Conservation (phyloP, 1,139 yeast genomes). For the Debaryomyces fabryi region DNA sequence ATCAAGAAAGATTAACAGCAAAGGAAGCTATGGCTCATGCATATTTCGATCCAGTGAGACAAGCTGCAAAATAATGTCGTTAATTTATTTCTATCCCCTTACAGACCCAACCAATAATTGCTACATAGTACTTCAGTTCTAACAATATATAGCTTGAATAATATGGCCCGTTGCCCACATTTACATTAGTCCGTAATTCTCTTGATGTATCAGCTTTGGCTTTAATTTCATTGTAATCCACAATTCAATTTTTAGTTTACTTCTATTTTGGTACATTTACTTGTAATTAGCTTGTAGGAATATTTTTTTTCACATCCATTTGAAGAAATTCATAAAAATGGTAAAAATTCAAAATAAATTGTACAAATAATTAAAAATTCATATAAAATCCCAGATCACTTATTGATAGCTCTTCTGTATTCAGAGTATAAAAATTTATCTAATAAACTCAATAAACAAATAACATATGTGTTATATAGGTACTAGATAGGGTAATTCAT, state of each 20-base stretch:
- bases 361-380: too few species aligned
- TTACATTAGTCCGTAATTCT: background rate
- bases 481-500: background rate
- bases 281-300: too few species aligned
- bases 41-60: slow-evolving; percentile 51
- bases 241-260: background rate
- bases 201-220: background rate
- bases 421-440: background rate
- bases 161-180: background rate
- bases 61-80: background rate
- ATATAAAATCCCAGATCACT: background rate
- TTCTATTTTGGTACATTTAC: background rate
- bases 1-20: slow-evolving; percentile 92
- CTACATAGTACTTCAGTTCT: background rate
- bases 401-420: background rate
- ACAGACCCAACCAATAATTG: background rate
- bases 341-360: too few species aligned
- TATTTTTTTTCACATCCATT: too few species aligned
- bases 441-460: background rate
- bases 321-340: too few species aligned
- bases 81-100: background rate
- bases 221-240: background rate
- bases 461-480: too few species aligned
- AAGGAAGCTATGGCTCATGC: slow-evolving; percentile 91
- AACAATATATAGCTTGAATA: background rate